These are phyloP conservation scores for Alternaria alternata DNA, from an alignment of 2,329 filamentous ascomycete genomes.

Conservation along the genomic window DNA sequence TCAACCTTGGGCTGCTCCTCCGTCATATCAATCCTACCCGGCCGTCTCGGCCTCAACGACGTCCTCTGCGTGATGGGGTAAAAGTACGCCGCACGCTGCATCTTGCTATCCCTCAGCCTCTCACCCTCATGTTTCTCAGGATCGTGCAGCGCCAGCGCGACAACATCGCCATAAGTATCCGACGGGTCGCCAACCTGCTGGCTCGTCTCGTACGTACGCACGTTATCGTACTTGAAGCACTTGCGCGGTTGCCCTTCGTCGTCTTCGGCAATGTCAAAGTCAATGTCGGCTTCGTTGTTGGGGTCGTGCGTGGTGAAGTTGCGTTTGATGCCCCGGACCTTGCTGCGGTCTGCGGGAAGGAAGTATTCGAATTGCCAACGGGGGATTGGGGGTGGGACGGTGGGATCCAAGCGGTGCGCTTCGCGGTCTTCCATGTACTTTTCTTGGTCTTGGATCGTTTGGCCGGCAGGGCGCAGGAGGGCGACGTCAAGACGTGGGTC, in stretches of 20 bases:
- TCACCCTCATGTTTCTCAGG: slow-evolving; percentile 52
- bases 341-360: slow-evolving; percentile 59
- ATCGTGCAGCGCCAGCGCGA: slow-evolving; percentile 67
- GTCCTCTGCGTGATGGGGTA: slow-evolving; percentile 67
- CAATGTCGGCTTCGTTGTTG: slow-evolving; percentile 55
- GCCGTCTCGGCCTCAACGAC: slow-evolving; percentile 59
- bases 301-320: slow-evolving; percentile 64
- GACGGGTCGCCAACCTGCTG: slow-evolving; percentile 61
- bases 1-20: slow-evolving; percentile 59
- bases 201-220: slow-evolving; percentile 68
- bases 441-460: slow-evolving; percentile 61
- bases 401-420: slow-evolving; percentile 56
- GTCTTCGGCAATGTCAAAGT: slow-evolving; percentile 45
- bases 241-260: slow-evolving; percentile 59
- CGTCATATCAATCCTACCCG: slow-evolving; percentile 49
- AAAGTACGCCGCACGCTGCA: slow-evolving; percentile 66
- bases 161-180: slow-evolving; percentile 62
- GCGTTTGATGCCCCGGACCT: slow-evolving; percentile 61
- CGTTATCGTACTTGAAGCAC: slow-evolving; percentile 64
- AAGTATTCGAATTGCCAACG: slow-evolving; percentile 69
- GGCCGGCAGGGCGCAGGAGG: slow-evolving; percentile 63
- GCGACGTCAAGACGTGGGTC: slow-evolving; percentile 68
- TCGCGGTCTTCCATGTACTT: slow-evolving; percentile 58
- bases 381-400: slow-evolving; percentile 60
- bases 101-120: slow-evolving; percentile 42